Percentiles rank a stretch among this genome's conserved stretches.
Evolutionary conservation across 345 rosid species (phyloP).

Genomic region (Heritiera littoralis): DNA sequence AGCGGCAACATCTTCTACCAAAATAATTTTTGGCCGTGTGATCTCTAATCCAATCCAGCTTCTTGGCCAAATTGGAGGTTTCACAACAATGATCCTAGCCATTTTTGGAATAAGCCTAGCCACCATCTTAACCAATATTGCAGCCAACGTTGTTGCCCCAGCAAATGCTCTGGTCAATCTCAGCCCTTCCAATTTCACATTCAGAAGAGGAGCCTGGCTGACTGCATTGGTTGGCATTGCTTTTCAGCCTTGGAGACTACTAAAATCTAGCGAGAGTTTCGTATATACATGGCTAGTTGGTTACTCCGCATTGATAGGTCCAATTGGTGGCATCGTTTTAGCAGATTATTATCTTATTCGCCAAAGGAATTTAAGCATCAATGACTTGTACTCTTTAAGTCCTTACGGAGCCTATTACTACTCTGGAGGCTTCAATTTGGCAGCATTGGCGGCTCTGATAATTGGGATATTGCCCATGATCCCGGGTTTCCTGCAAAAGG

Average conservation of each 20-base stretch:
- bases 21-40: constrained; percentile 69
- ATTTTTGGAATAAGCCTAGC: constrained; percentile 84
- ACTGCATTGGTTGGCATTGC: constrained; percentile 84
- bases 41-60: constrained; percentile 85
- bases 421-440: constrained; percentile 62
- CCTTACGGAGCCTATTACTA: constrained; percentile 67
- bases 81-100: constrained; percentile 54
- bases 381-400: constrained; percentile 59
- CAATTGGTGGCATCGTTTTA: constrained; percentile 73
- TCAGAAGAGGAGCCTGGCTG: constrained; percentile 74
- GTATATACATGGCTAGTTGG: constrained; percentile 94
- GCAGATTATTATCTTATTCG: constrained; percentile 77
- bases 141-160: constrained; percentile 91
- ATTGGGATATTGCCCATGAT: constrained; percentile 75
- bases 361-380: constrained; percentile 39
- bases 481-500: constrained; percentile 79
- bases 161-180: constrained; percentile 92
- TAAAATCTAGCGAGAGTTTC: constrained; percentile 88
- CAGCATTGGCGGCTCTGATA: constrained; percentile 41
- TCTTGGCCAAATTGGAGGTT: constrained; percentile 71
- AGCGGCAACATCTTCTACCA: constrained; percentile 78
- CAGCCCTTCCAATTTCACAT: constrained; percentile 76
- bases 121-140: constrained; percentile 85
- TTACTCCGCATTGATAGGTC: constrained; percentile 86
- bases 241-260: constrained; percentile 88